These are phyloP conservation scores for Hypoxylon sp. DNA, from an alignment of 2,329 filamentous ascomycete species.

Conservation along the genomic window DNA sequence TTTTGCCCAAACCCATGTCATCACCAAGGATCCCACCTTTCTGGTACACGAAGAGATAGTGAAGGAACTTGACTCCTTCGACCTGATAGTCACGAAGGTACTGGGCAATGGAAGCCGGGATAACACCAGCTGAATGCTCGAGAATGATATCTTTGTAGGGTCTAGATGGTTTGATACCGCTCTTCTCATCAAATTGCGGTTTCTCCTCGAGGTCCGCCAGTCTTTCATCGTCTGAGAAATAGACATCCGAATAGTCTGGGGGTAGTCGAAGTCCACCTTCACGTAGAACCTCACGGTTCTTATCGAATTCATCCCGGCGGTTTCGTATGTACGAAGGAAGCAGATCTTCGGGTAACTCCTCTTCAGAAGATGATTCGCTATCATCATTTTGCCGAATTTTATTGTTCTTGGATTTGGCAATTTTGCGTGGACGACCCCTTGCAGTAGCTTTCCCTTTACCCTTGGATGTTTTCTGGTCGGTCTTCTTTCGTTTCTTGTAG, in stretches of 20 bases:
- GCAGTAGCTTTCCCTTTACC: constrained; percentile 30
- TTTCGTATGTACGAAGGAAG: constrained; percentile 78
- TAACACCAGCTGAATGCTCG: constrained; percentile 77
- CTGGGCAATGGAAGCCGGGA: constrained; percentile 89
- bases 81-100: constrained; percentile 94
- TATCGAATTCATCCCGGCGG: constrained; percentile 75
- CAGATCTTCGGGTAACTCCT: constrained; percentile 58
- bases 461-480: constrained; percentile 16
- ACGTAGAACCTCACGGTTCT: constrained; percentile 64
- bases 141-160: constrained; percentile 79
- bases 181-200: constrained; percentile 68
- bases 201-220: constrained; percentile 71
- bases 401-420: constrained; percentile 17
- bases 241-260: constrained; percentile 77
- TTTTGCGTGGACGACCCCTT: constrained; percentile 26
- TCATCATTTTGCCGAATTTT: constrained; percentile 41
- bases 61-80: constrained; percentile 83
- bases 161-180: constrained; percentile 69
- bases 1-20: constrained; percentile 98
- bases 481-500: constrained; percentile 39
- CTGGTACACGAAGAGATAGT: constrained; percentile 89
- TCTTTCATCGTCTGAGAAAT: constrained; percentile 76
- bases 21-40: constrained; percentile 91
- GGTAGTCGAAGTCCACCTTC: constrained; percentile 78
- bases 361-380: constrained; percentile 49